phyloP scores from a whole-genome alignment of 208 protist species.

The Angomonas desouzai region DNA sequence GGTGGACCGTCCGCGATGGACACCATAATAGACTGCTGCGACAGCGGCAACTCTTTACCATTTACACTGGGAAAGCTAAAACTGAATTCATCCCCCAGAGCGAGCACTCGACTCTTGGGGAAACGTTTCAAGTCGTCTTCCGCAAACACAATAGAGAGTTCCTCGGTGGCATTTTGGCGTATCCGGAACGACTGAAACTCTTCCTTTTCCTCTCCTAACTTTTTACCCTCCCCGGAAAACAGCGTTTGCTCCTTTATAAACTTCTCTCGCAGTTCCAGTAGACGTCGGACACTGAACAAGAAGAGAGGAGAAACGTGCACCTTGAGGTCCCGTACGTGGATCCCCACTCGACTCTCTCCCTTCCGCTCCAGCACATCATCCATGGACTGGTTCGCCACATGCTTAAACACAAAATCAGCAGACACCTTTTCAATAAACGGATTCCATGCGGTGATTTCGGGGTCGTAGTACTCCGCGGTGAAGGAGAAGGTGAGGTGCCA shows the following conservation, averaged over 20 bases:
- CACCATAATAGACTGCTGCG: constrained; percentile 50
- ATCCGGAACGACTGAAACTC: constrained; percentile 30
- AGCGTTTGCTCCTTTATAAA: constrained; percentile 13
- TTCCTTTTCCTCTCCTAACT: constrained; percentile 6
- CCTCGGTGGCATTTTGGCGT: constrained; percentile 24
- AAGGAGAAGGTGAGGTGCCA: constrained; percentile 23
- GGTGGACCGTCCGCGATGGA: constrained; percentile 11
- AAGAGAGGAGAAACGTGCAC: constrained; percentile 32
- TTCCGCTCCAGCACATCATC: constrained; percentile 29
- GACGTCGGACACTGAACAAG: constrained; percentile 18
- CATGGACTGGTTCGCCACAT: constrained; percentile 17
- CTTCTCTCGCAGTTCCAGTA: constrained; percentile 18
- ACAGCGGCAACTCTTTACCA: constrained; percentile 45
- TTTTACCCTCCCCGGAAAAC: neutral
- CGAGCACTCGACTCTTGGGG: constrained; percentile 11
- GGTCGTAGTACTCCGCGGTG: constrained; percentile 39
- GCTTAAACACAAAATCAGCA: constrained; percentile 18
- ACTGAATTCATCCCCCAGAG: constrained; percentile 25
- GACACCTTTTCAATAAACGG: constrained; percentile 31
- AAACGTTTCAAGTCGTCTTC: constrained; percentile 19
- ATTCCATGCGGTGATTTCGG: constrained; percentile 29
- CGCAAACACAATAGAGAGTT: constrained; percentile 17
- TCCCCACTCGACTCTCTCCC: constrained; percentile 13
- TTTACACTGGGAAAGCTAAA: constrained; percentile 65
- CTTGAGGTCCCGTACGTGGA: constrained; percentile 23